Evolutionary conservation across 345 rosid genomes (phyloP), one percentile per base, ranked within the genome.

Genomic region (Populus ilicifolia): DNA sequence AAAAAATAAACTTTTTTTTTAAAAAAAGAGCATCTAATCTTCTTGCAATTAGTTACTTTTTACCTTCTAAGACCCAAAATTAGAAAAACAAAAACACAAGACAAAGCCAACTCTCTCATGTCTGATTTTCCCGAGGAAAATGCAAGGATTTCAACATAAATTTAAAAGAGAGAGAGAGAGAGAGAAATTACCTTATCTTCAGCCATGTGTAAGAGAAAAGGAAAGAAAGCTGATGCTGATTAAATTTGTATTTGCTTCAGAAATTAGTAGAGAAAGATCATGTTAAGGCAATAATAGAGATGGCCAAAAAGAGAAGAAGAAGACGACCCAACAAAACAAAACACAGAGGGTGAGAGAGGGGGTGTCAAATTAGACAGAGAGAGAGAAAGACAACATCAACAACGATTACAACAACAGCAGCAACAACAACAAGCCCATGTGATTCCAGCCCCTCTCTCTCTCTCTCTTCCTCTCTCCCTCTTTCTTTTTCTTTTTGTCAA

Each of bases 131-230:
- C 64, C 65, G 2, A 29, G 46, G 12, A 27, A 56, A 61, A 68
- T 33, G 46, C 16, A 14, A 39, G 20, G 43, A 56, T 3, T 10
- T 46, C 12, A 52, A 11, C 8, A 33, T 0, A 69, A 71, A 23
- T 33, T 33, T 33, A 8, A n/a, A 67, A 39, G 21, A 9, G 23
- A 2, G n/a, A 38, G 6, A 23, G 6, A 44, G 8, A 69, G 65
- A 71, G 29, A 13, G 48, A 71, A 44, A 81, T 75, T 86, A 91
- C 96, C 93, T 89, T 91, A 80, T 91, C 91, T 54, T 91, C 92
- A 71, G 93, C 91, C 96, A 90, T 91, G 86, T 86, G 23, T 25
- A 72, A 74, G 75, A 75, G 77, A 27, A 75, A 79, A 29, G 41
- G 52, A 23, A 43, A 39, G 61, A 72, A 21, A 68, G 74, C 69